phyloP scores from a whole-genome alignment of 208 protist genomes.

The Acanthamoeba healyi region DNA sequence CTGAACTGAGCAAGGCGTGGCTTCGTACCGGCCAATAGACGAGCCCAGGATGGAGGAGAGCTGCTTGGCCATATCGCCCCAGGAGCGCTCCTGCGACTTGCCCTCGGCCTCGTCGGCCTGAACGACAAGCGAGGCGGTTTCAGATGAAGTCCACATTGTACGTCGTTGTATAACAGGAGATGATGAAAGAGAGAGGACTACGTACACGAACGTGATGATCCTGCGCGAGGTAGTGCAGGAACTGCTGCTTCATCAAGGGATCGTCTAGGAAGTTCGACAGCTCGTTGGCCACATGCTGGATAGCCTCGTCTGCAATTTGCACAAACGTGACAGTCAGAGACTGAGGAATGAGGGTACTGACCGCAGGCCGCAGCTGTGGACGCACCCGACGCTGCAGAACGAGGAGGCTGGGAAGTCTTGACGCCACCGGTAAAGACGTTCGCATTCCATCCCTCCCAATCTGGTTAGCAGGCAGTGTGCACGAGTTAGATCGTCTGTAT shows the following conservation, averaged over 20 bases:
- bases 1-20: not conserved
- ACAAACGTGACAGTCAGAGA: too few species aligned
- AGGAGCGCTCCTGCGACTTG: not conserved
- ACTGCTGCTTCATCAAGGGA: not conserved
- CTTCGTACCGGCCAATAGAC: not conserved
- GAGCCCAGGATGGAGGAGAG: conserved; percentile 11
- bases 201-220: conserved; percentile 30
- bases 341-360: too few species aligned
- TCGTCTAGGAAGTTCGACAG: not conserved
- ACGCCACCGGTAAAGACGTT: too few species aligned
- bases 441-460: too few species aligned
- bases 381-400: too few species aligned
- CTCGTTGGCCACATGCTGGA: not conserved
- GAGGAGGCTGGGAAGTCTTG: too few species aligned
- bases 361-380: too few species aligned
- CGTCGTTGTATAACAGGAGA: too few species aligned
- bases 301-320: not conserved
- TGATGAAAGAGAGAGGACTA: too few species aligned
- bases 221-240: conserved; percentile 65
- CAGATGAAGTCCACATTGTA: not conserved
- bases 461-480: too few species aligned
- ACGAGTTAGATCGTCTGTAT: too few species aligned
- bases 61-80: not conserved
- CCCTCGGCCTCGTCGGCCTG: conserved; percentile 29
- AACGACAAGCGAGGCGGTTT: not conserved